Conservation (phyloP, 176 grass and related monocot species). For the Aegilops sharonensis region DNA sequence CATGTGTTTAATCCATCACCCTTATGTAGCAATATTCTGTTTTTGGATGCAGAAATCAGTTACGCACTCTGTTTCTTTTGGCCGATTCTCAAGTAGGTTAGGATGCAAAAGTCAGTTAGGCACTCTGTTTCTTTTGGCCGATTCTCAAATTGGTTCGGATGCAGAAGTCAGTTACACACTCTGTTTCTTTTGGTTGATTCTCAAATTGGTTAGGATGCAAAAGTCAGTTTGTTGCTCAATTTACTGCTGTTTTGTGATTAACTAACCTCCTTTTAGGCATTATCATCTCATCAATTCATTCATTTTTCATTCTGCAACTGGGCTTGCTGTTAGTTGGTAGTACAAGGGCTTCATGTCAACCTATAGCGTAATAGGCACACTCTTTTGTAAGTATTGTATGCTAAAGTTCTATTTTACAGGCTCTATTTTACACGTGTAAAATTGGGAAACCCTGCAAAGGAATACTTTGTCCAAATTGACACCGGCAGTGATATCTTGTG, state of each 20-base stretch:
- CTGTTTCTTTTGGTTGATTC: not conserved
- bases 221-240: not conserved
- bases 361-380: not conserved
- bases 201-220: not conserved
- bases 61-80: conserved; percentile 1
- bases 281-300: conserved; percentile 10
- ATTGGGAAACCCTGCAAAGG: conserved; percentile 81
- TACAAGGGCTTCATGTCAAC: not conserved
- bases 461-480: conserved; percentile 97
- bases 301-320: conserved; percentile 10
- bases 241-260: conserved; percentile 6
- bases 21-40: not conserved
- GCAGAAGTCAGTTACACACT: not conserved
- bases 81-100: not conserved
- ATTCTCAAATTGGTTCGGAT: not conserved
- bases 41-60: not conserved
- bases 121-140: not conserved
- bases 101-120: not conserved
- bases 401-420: conserved; percentile 52
- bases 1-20: not conserved
- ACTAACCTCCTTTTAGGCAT: not conserved
- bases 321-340: not conserved
- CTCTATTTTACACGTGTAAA: conserved; percentile 90
- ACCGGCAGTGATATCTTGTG: conserved; percentile 96
- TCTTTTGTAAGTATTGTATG: not conserved